Conservation (phyloP, 2,329 filamentous ascomycete species). For the Fusarium tricinctum region DNA sequence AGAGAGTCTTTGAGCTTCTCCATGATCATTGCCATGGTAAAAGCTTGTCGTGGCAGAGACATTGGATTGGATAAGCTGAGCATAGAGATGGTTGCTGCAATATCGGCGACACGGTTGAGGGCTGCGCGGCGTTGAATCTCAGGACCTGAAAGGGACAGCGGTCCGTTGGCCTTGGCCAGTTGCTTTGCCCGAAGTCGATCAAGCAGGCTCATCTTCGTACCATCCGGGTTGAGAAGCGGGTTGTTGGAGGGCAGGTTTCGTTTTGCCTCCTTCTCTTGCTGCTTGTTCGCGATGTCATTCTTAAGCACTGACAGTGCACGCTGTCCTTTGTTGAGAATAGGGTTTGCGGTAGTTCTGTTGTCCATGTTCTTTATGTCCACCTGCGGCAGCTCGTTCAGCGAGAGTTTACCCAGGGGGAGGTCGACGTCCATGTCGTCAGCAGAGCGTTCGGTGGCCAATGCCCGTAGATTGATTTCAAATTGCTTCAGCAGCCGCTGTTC, state of each 20-base stretch:
- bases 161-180: slow-evolving; percentile 68
- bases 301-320: slow-evolving; percentile 78
- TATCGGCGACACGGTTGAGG: slow-evolving; percentile 76
- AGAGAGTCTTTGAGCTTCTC: slow-evolving; percentile 78
- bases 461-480: slow-evolving; percentile 67
- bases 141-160: slow-evolving; percentile 68
- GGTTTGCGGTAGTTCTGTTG: slow-evolving; percentile 61
- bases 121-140: slow-evolving; percentile 74
- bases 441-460: slow-evolving; percentile 58
- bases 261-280: slow-evolving; percentile 61
- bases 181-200: slow-evolving; percentile 83
- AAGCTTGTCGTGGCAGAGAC: slow-evolving; percentile 71
- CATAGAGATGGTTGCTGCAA: slow-evolving; percentile 76
- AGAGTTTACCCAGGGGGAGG: slow-evolving; percentile 56
- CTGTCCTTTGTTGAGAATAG: slow-evolving; percentile 75
- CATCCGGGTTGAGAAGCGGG: slow-evolving; percentile 58
- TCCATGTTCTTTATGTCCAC: slow-evolving; percentile 54
- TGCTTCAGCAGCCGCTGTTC: slow-evolving; percentile 66
- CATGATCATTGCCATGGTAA: slow-evolving; percentile 73
- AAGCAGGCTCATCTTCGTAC: slow-evolving; percentile 75
- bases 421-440: slow-evolving; percentile 47
- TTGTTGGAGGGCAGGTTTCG: slow-evolving; percentile 52
- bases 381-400: slow-evolving; percentile 63
- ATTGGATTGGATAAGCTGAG: slow-evolving; percentile 67
- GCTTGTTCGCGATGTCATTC: slow-evolving; percentile 68